Base-by-base conservation (phyloP, 2,329 filamentous ascomycete genomes). In the Akanthomyces muscarius region DNA sequence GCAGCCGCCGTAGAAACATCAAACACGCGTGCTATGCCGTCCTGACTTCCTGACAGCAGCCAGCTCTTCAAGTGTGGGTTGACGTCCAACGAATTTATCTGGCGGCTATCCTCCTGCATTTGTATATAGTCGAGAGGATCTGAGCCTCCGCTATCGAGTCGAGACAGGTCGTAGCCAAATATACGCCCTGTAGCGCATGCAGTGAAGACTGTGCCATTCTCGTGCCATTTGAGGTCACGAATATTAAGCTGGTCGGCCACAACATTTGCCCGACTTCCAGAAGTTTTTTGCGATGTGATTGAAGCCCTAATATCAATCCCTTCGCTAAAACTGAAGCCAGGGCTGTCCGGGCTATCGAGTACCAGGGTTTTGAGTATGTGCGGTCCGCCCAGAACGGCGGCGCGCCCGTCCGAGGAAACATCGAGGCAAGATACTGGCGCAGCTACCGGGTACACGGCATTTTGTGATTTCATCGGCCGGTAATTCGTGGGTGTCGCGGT, bases 141-240 rank as follows among this genome's bases (percentile, higher is more conserved):
- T 3, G 76, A 73, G 7, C 74, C 74, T 3, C 76, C 78, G 2
- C 77, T 70, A 1, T 80, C 78, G 11, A 84, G 68, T 23, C 82
- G 80, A 47, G 77, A 77, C 21, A 88, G 71, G 71, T 89, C 85
- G 68, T 89, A 89, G 64, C 84, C 78, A 65, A 87, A 87, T 67
- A 89, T 86, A 72, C 85, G 85, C 69, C 86, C 86, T 65, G 83
- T 86, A 56, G 83, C 82, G 69, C 85, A 87, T 3, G 86, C 86
- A 0, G 86, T 88, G 67, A 87, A 85, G 61, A 88, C 80, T 44
- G 79, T 81, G 16, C 80, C 79, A 65, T 81, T 78, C 63, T 76
- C 78, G 36, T 82, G 78, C 80, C 86, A 86, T 70, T 84, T 86
- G 56, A 86, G 84, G 65, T 87, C 84, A 67, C 83, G 82, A 66